Conservation (phyloP, 1,284 basidiomycete species). For the Abortiporus biennis region DNA sequence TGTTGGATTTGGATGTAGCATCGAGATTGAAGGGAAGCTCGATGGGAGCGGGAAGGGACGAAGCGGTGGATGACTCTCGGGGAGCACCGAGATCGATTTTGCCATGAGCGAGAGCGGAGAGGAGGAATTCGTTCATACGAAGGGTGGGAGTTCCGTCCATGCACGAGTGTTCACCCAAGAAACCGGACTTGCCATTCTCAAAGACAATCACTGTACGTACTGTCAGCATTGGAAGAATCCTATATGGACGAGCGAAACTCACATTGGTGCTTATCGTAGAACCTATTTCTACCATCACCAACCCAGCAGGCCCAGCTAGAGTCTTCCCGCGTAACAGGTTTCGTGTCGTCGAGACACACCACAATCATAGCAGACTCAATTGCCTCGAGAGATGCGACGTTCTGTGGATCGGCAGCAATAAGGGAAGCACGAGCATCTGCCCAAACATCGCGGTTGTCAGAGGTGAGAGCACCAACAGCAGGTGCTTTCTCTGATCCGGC, state of each 20-base stretch:
- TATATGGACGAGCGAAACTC: slow-evolving; percentile 24
- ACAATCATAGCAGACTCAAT: slow-evolving; percentile 92
- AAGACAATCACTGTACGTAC: slow-evolving; percentile 74
- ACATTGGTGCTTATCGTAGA: slow-evolving; percentile 98
- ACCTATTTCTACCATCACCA: slow-evolving; percentile 89
- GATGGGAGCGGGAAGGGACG: slow-evolving; percentile 48
- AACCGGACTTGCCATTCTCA: slow-evolving; percentile 91
- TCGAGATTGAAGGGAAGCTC: slow-evolving; percentile 76
- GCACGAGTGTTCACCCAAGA: slow-evolving; percentile 86
- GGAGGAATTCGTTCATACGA: slow-evolving; percentile 91
- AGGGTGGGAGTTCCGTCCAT: slow-evolving; percentile 97
- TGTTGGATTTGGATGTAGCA: slow-evolving; percentile 45
- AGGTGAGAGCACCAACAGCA: slow-evolving; percentile 80
- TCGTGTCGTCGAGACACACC: slow-evolving; percentile 79
- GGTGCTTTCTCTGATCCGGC: slow-evolving; percentile 56
- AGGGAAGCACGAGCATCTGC: slow-evolving; percentile 72
- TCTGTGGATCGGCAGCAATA: slow-evolving; percentile 58
- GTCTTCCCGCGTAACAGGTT: slow-evolving; percentile 78
- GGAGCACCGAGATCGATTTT: slow-evolving; percentile 69
- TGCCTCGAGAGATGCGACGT: slow-evolving; percentile 64
- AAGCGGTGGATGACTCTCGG: slow-evolving; percentile 33
- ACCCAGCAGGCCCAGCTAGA: slow-evolving; percentile 86
- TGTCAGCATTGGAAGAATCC: slow-evolving; percentile 1
- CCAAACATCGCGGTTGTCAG: slow-evolving; percentile 91
- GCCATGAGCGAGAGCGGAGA: slow-evolving; percentile 73